A percentile compares a stretch with the other conserved stretches of the same genome.
Evolutionary conservation across 1,284 basidiomycete species (phyloP).

Genomic region (Mixia osmundae): DNA sequence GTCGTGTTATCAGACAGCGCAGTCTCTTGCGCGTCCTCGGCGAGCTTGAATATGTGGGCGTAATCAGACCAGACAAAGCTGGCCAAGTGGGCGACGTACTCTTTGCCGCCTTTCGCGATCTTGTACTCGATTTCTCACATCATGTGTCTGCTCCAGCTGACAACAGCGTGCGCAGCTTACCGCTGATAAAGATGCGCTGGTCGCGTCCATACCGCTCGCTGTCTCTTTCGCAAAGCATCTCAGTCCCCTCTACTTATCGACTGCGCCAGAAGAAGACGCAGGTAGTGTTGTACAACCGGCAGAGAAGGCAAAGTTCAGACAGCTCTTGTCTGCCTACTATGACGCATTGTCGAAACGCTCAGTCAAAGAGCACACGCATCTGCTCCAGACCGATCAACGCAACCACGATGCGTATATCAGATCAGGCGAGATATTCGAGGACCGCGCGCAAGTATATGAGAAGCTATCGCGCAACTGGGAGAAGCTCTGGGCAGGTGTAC

Average conservation of each 20-base stretch:
- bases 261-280: conserved; percentile 51
- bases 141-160: neutral
- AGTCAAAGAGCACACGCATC: conserved; percentile 68
- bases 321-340: conserved; percentile 82
- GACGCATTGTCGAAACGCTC: conserved; percentile 75
- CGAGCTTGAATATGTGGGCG: conserved; percentile 67
- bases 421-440: conserved; percentile 96
- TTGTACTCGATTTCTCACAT: neutral
- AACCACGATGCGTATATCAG: conserved; percentile 98
- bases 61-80: conserved; percentile 21
- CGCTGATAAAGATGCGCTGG: conserved; percentile 16
- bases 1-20: conserved; percentile 55
- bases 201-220: conserved; percentile 16
- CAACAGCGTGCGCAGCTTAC: conserved; percentile 11
- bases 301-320: conserved; percentile 60
- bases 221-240: conserved; percentile 38
- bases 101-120: conserved; percentile 18
- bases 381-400: conserved; percentile 84
- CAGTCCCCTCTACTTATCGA: conserved; percentile 56
- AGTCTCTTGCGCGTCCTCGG: conserved; percentile 64
- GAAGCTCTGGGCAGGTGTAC: conserved; percentile 60
- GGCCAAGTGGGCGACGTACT: conserved; percentile 16
- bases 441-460: conserved; percentile 93
- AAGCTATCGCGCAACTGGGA: conserved; percentile 92
- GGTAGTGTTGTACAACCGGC: conserved; percentile 24